A percentile compares a stretch with the other conserved stretches of the same genome.
Evolutionary conservation across 2,329 filamentous ascomycete genomes (phyloP).

Genomic region (Dothidotthia symphoricarpi): DNA sequence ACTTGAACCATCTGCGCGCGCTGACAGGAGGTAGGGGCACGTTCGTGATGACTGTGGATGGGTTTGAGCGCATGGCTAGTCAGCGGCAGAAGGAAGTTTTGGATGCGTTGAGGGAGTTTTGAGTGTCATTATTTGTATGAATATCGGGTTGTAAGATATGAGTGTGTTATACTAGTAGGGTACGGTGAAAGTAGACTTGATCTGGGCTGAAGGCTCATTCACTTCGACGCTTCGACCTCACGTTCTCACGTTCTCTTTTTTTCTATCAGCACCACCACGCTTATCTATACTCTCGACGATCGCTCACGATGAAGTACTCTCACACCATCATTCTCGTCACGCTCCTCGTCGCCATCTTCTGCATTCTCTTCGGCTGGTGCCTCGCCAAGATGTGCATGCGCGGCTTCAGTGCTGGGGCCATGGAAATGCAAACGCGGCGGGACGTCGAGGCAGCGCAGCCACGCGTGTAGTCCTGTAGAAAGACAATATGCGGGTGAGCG

Average conservation of each 20-base stretch:
- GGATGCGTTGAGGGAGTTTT: slow-evolving; percentile 34
- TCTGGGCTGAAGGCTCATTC: too few relatives aligned
- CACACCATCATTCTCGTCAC: slow-evolving; percentile 17
- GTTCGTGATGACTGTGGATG: slow-evolving; percentile 72
- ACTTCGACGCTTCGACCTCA: too few relatives aligned
- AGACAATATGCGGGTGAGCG: not conserved
- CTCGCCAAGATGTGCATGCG: slow-evolving; percentile 15
- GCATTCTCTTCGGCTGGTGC: slow-evolving; percentile 17
- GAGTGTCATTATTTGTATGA: not conserved
- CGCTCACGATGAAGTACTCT: slow-evolving; percentile 2
- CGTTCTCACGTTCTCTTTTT: too few relatives aligned
- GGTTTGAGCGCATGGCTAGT: slow-evolving; percentile 65
- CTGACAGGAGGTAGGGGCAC: slow-evolving; percentile 82
- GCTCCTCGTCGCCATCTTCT: slow-evolving; percentile 13
- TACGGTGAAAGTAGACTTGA: too few relatives aligned
- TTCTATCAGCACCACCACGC: too few relatives aligned
- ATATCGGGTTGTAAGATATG: not conserved
- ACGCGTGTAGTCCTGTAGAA: too few relatives aligned
- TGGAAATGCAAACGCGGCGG: slow-evolving; percentile 5
- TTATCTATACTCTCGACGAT: too few relatives aligned
- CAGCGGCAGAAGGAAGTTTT: slow-evolving; percentile 60
- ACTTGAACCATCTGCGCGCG: slow-evolving; percentile 82
- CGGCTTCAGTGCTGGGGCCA: slow-evolving; percentile 13
- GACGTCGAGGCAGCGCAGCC: slow-evolving; percentile 6
- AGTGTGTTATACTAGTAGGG: too few relatives aligned